Evolutionary conservation across 176 grass and related monocot species (phyloP), one percentile per base, ranked within the genome.

Genomic region (Urochloa ruziziensis): DNA sequence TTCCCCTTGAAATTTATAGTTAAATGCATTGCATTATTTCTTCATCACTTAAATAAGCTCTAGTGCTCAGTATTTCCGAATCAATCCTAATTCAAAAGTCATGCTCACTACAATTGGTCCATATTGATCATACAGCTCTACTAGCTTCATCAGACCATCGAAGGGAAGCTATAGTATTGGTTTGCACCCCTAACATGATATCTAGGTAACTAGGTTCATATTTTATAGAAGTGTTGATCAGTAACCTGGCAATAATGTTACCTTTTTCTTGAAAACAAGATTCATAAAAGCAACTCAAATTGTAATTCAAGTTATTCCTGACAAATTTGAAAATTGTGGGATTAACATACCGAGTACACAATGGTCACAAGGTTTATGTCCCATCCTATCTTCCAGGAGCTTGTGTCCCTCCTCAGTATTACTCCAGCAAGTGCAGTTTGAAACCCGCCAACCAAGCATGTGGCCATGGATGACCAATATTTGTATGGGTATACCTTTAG

Each of bases 401-500:
- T 47, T 23, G 40, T 73, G 56, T 94, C 82, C 75, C 88, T 88
- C 42, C 75, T 94, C 28, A 85, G 42, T 47, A 94, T 76, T 48
- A 94, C 73, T 52, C 85, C 88, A 19, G 49, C 60, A 62, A 91
- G 0, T 67, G 73, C 49, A 34, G 88, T 88, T 24, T 94, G 85
- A 63, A 94, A 37, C 18, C 85, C 88, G 82, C 88, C 91, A 62
- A 86, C 40, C 21, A 94, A 74, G 33, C 91, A 94, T 10, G 85
- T 91, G 2, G 59, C 76, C 88, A 90, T 91, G 60, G 88, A 90
- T 2, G 88, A 85, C 81, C 91, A 94, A 58, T 85, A 93, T 62
- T 90, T 93, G 77, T 84, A 93, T 0, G 91, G 88, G 59, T 93
- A 93, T 17, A 93, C 88, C 73, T 88, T 90, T 14, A 90, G 44